Percentiles rank a stretch among this genome's conserved stretches.
Evolutionary conservation across 2,329 filamentous ascomycete species (phyloP).

Genomic region (Dactylellina cionopaga): DNA sequence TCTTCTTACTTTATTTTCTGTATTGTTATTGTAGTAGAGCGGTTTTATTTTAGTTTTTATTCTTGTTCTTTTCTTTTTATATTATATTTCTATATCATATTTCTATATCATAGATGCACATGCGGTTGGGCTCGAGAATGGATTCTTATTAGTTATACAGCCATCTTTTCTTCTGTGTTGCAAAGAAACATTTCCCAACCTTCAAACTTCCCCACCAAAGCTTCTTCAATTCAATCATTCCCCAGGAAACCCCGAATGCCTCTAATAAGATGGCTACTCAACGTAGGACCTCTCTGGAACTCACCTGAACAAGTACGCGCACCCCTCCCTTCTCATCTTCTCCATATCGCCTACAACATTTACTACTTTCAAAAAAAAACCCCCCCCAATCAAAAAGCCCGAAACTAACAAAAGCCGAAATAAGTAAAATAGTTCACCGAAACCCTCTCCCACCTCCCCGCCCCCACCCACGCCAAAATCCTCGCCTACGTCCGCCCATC

Average conservation of each 20-base stretch:
- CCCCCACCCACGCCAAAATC: slow-evolving; percentile 22
- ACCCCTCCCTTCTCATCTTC: background rate
- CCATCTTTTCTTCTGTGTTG: background rate
- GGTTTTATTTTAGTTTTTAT: slow-evolving; percentile 11
- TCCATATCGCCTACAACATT: background rate
- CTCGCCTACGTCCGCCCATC: slow-evolving; percentile 52
- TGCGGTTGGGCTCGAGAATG: no score
- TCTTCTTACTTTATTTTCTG: slow-evolving; percentile 1
- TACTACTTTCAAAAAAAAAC: no score
- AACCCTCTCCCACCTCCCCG: slow-evolving; percentile 89
- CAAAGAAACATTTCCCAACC: no score
- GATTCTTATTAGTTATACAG: no score
- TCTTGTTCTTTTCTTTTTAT: background rate
- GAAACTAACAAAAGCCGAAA: background rate
- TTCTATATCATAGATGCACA: no score
- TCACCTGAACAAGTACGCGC: slow-evolving; percentile 35
- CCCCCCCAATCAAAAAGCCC: background rate
- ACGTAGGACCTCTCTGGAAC: slow-evolving; percentile 49
- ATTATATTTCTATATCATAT: background rate
- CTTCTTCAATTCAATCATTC: background rate
- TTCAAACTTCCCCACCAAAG: no score
- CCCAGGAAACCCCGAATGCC: slow-evolving; percentile 19
- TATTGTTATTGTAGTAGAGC: slow-evolving; percentile 30
- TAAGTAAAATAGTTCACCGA: slow-evolving; percentile 72
- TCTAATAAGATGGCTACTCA: slow-evolving; percentile 50